Evolutionary conservation across 1,139 yeast genomes (phyloP), one percentile per base, ranked within the genome.

Genomic region (Blastobotrys raffinosifermentans): DNA sequence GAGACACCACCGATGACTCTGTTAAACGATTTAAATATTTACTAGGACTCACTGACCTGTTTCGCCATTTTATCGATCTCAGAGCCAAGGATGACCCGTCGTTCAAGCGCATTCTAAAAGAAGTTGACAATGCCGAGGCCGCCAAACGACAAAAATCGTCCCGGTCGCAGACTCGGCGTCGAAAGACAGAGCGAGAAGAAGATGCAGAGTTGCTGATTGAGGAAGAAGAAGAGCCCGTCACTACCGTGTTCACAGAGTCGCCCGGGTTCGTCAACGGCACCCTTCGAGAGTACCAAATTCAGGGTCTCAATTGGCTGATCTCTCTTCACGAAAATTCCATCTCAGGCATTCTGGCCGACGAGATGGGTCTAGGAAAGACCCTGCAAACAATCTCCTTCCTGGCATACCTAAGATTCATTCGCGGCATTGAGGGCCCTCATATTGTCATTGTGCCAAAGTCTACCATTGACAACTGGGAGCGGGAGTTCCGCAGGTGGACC

Each of bases 321-420:
- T 75, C 87, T 1, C 65, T 89, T 40, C 80, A 82, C 55, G 93
- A 84, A 50, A 86, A 89, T 62, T 78, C 81, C 52, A 71, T 89
- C 39, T 79, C 93, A 1, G 97, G 97, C 34, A 89, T 91, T 34
- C 70, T 91, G 42, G 98, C 98, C 7, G 98, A 91, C 63, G 98
- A 91, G 61, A 91, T 91, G 98, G 98, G 98, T 1, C 71, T 91
- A 41, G 98, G 98, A 43, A 91, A 91, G 58, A 91, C 98, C 1
- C 69, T 91, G 43, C 98, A 91, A 60, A 86, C 96, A 0, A 86
- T 91, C 43, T 77, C 97, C 4, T 89, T 91, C 51, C 64, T 91
- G 40, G 98, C 96, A 0, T 87, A 84, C 58, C 65, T 91, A 43
- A 72, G 97, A 47, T 85, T 83, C 54, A 69, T 81, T 39, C 78